Base-by-base conservation (phyloP, 768 basidiomycete genomes). In the Porpolomopsis calyptriformis region DNA sequence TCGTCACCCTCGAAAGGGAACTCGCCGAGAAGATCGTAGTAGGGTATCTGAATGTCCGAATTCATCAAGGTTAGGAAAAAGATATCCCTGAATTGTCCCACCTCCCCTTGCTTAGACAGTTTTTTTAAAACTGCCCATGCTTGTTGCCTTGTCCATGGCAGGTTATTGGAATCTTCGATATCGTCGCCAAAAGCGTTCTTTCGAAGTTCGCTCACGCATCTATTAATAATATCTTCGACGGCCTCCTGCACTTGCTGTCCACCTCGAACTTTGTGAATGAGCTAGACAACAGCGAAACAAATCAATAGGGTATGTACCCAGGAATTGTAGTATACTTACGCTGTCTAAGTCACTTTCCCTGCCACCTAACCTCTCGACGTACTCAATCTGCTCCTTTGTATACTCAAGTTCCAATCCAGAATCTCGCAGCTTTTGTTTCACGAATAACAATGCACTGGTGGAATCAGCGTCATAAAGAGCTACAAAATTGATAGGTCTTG, bases 151-250 rank as follows among this genome's bases (percentile, higher is more conserved):
- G 80, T 73, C 96, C 96, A 99, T 0, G 78, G 69, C 31, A 94
- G 63, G 38, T 58, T 68, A 63, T 90, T 92, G 2, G 85, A 84
- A 55, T 96, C 93, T 45, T 94, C 90, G 1, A 70, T 63, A 57
- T 96, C 93, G 52, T 96, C 92, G 0, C 92, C 94, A 58, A 97
- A 99, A 0, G 87, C 87, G 39, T 76, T 83, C 72, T 97, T 97
- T 39, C 86, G 71, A 41, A 98, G 66, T 60, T 96, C 92, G 26
- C 78, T 73, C 8, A 91, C 78, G 26, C 82, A 82, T 12, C 87
- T 75, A 18, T 65, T 63, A 49, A 96, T 77, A 54, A 98, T 89
- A 56, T 97, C 93, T 56, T 93, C 87, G 4, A 96, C 85, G 1
- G 90, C 89, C 31, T 85, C 85, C 44, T 78, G 71, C 2, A 93